A percentile compares a stretch with the other conserved stretches of the same genome.
Conservation (phyloP, 2,329 filamentous ascomycete genomes). For the Mollisiaceae sp. region DNA sequence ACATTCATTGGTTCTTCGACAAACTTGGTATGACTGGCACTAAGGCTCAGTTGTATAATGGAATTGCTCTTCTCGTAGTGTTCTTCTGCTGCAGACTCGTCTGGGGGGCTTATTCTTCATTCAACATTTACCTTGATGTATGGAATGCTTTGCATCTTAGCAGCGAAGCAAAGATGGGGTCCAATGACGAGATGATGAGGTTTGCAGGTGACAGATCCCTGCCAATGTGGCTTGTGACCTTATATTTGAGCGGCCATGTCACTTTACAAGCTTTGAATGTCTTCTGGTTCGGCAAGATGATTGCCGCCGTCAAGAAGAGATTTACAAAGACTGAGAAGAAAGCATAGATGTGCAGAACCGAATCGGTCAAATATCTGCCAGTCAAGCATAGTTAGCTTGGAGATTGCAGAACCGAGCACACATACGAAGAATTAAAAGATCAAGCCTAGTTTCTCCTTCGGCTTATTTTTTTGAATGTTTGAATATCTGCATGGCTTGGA, state of each 20-base stretch:
- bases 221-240: conserved; percentile 70
- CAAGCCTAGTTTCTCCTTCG: background rate
- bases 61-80: conserved; percentile 69
- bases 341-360: background rate
- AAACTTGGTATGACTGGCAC: conserved; percentile 80
- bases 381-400: background rate
- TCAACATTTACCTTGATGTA: conserved; percentile 71
- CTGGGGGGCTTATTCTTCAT: conserved; percentile 75
- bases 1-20: conserved; percentile 89
- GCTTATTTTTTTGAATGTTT: background rate
- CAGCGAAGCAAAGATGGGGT: conserved; percentile 46
- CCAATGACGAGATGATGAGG: conserved; percentile 31
- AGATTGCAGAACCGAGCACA: background rate
- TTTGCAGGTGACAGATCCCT: conserved; percentile 50
- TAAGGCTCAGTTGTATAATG: conserved; percentile 77
- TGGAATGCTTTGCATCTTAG: conserved; percentile 47
- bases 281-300: conserved; percentile 86
- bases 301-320: conserved; percentile 34
- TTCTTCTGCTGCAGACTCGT: conserved; percentile 80
- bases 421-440: background rate
- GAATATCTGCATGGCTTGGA: background rate
- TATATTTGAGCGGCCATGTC: conserved; percentile 73
- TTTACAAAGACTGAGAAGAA: conserved; percentile 26
- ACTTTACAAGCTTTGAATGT: conserved; percentile 77
- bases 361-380: background rate